phyloP scores from a whole-genome alignment of 2,329 filamentous ascomycete species.

The Colletotrichum lini region DNA sequence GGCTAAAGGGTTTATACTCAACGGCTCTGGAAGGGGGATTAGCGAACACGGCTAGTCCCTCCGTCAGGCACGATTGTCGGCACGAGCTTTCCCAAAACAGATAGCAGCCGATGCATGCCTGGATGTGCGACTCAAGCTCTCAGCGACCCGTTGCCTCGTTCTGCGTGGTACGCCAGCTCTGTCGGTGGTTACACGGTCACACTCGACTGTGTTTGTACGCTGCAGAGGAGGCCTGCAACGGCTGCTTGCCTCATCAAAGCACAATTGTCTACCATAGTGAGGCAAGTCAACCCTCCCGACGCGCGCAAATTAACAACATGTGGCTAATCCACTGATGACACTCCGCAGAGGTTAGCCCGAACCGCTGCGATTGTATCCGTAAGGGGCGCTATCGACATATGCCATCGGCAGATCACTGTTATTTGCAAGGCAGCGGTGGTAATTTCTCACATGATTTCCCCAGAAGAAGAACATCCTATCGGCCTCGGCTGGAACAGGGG shows the following conservation, averaged over 20 bases:
- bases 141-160: slow-evolving; percentile 2
- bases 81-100: background rate
- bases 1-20: slow-evolving; percentile 5
- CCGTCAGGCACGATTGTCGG: background rate
- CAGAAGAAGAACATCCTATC: background rate
- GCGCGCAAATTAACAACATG: background rate
- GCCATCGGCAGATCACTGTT: background rate
- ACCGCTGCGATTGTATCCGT: background rate
- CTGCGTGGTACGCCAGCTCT: slow-evolving; percentile 4
- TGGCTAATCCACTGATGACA: background rate
- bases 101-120: slow-evolving; percentile 4
- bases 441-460: background rate
- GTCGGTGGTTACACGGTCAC: slow-evolving; percentile 21
- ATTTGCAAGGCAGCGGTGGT: too few species aligned
- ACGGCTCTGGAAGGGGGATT: background rate
- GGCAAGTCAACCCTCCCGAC: background rate
- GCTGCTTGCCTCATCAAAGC: slow-evolving; percentile 30
- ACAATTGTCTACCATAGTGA: background rate
- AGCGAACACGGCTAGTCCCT: slow-evolving; percentile 9
- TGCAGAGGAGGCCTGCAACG: slow-evolving; percentile 16
- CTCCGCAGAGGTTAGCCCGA: background rate
- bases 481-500: background rate
- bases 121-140: slow-evolving; percentile 1
- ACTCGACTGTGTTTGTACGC: slow-evolving; percentile 6
- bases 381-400: background rate